A percentile compares a stretch with the other conserved stretches of the same genome.
phyloP scores from a whole-genome alignment of 1,139 yeast species.

The Pneumocystis canis region DNA sequence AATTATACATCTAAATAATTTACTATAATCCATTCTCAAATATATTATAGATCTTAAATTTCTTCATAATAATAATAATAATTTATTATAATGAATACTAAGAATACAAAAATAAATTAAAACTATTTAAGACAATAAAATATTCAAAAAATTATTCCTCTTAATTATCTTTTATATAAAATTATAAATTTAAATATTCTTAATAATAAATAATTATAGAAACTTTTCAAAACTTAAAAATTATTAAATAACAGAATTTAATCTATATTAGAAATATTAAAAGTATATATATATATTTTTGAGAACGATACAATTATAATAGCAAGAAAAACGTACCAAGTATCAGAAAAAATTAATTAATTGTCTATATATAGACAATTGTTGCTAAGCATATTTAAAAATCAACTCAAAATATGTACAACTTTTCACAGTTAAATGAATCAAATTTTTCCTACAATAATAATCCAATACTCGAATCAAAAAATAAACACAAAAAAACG shows the following conservation, averaged over 20 bases:
- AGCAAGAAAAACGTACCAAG: not conserved
- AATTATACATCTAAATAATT: too few species aligned
- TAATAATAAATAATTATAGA: not conserved
- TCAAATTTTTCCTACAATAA: not conserved
- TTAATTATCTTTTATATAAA: not conserved
- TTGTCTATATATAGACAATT: not conserved
- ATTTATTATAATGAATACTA: not conserved
- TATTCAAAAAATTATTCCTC: not conserved
- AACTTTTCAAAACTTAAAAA: not conserved
- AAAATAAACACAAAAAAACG: conserved; percentile 20
- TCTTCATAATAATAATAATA: too few species aligned
- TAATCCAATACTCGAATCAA: not conserved
- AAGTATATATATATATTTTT: not conserved
- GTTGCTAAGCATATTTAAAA: not conserved
- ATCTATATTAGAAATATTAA: not conserved
- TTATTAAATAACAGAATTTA: not conserved
- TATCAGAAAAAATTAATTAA: not conserved
- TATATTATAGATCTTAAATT: too few species aligned
- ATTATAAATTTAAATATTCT: not conserved
- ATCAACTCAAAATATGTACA: not conserved
- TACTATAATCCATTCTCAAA: not conserved
- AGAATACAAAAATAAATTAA: not conserved
- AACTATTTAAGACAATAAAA: not conserved
- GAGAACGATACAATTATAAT: not conserved
- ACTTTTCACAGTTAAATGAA: not conserved